Conservation (phyloP, 2,329 filamentous ascomycete genomes). For the Botrytis deweyae region DNA sequence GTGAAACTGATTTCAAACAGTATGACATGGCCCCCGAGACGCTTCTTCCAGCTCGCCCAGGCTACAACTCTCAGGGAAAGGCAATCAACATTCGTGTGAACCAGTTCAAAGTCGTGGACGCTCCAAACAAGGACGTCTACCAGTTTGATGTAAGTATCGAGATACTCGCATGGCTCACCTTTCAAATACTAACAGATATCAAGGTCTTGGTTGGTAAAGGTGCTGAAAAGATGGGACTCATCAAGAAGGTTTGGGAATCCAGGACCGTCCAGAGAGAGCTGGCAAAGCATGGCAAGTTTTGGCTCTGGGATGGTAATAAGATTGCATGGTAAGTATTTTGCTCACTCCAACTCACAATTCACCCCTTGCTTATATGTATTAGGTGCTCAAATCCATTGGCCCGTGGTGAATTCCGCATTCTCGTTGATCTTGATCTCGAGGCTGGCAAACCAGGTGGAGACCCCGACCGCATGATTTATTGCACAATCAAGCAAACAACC, state of each 20-base stretch:
- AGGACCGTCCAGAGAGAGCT: conserved; percentile 56
- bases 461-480: conserved; percentile 48
- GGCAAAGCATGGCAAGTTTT: conserved; percentile 47
- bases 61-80: conserved; percentile 58
- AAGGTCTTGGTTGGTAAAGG: conserved; percentile 67
- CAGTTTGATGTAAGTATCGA: conserved; percentile 76
- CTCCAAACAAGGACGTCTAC: conserved; percentile 62
- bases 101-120: conserved; percentile 65
- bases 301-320: conserved; percentile 80
- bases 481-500: conserved; percentile 65
- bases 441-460: conserved; percentile 39
- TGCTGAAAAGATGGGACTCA: conserved; percentile 60
- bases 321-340: conserved; percentile 70
- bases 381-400: conserved; percentile 39
- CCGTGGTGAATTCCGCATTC: conserved; percentile 50
- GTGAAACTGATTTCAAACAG: conserved; percentile 28
- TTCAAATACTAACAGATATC: conserved; percentile 20
- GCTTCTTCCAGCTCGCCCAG: conserved; percentile 47
- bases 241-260: conserved; percentile 76
- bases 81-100: conserved; percentile 62
- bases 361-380: conserved; percentile 37
- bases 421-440: conserved; percentile 72
- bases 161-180: not conserved
- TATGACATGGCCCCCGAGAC: conserved; percentile 23
- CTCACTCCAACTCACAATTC: not conserved